phyloP scores from a whole-genome alignment of 352 stramenopile species.

The Pythium brassicae region DNA sequence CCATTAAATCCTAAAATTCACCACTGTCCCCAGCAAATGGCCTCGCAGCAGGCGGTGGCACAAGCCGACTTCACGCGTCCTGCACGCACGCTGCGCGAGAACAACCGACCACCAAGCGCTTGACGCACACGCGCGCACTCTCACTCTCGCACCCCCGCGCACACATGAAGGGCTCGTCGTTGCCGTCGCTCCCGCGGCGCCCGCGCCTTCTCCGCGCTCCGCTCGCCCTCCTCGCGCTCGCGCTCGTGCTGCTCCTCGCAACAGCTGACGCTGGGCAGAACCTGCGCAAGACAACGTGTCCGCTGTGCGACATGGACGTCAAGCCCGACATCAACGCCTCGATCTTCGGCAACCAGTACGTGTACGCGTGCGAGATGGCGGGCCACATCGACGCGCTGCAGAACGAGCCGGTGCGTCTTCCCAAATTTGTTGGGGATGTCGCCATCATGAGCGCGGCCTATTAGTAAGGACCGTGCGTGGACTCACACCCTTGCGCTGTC shows the following conservation, averaged over 20 bases:
- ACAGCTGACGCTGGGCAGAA: conserved; percentile 35
- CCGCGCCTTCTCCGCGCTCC: not conserved
- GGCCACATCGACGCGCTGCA: conserved; percentile 74
- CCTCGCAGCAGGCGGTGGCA: too few relatives aligned
- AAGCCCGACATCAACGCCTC: conserved; percentile 48
- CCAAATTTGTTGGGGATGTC: too few relatives aligned
- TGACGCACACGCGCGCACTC: not conserved
- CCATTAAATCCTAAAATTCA: too few relatives aligned
- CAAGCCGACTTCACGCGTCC: not conserved
- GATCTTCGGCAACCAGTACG: conserved; percentile 62
- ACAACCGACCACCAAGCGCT: too few relatives aligned
- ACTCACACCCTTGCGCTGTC: too few relatives aligned
- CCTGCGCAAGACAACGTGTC: conserved; percentile 41
- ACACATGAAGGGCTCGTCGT: conserved; percentile 1
- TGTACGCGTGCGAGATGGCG: conserved; percentile 85
- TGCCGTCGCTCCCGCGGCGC: not conserved
- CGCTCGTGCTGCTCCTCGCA: conserved; percentile 22
- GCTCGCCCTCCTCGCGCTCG: conserved; percentile 17
- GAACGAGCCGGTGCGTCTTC: conserved; percentile 56
- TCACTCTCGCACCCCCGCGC: not conserved
- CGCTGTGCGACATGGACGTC: conserved; percentile 39
- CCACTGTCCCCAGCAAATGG: too few relatives aligned
- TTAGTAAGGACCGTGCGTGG: too few relatives aligned
- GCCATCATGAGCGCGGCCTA: too few relatives aligned
- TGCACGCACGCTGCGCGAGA: not conserved